phyloP scores from a whole-genome alignment of 164 flowering plant species.

The Vitis amurensis region DNA sequence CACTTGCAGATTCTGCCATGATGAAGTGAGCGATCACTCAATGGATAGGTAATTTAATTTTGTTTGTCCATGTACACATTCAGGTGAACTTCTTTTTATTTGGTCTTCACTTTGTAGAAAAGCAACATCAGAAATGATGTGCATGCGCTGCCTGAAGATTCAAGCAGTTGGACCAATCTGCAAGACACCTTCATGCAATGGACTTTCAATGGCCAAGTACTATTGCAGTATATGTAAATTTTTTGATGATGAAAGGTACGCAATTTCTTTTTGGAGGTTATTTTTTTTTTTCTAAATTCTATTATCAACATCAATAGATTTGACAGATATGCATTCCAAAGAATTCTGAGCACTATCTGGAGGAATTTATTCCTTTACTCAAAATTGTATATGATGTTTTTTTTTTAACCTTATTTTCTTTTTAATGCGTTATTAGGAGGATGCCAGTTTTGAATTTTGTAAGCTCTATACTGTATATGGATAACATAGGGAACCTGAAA shows the following conservation, averaged over 20 bases:
- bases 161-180: slow-evolving; percentile 86
- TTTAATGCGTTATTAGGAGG: no score
- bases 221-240: slow-evolving; percentile 90
- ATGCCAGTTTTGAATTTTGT: no score
- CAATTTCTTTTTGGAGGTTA: not conserved
- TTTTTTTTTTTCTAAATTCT: not conserved
- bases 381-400: no score
- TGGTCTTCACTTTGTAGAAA: slow-evolving; percentile 44
- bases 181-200: slow-evolving; percentile 79
- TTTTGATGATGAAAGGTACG: slow-evolving; percentile 96
- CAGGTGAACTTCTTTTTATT: no score
- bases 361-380: no score
- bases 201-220: slow-evolving; percentile 80
- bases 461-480: no score
- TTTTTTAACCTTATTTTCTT: no score
- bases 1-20: slow-evolving; percentile 95
- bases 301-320: not conserved
- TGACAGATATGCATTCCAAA: no score
- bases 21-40: slow-evolving; percentile 91
- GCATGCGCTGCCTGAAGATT: slow-evolving; percentile 83
- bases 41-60: slow-evolving; percentile 79
- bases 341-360: no score
- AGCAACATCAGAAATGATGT: slow-evolving; percentile 91
- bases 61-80: no score
- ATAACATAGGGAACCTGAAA: no score